Evolutionary conservation across 1,284 basidiomycete species (phyloP).

Genomic region (Cryptococcus wingfieldii): DNA sequence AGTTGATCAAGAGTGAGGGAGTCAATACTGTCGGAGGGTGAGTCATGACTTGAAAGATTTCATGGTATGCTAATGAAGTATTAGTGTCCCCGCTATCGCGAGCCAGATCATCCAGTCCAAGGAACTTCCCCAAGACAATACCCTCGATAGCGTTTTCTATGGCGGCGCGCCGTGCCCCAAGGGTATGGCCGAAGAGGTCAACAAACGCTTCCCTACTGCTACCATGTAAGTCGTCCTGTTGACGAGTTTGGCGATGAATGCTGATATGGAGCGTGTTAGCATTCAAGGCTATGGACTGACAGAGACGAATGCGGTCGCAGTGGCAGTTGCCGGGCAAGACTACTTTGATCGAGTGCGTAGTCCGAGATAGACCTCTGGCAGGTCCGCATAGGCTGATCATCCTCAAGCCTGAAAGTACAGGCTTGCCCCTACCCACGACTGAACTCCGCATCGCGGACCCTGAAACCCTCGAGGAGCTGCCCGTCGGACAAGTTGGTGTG

Average conservation of each 20-base stretch:
- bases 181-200: slow-evolving; percentile 32
- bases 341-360: slow-evolving; percentile 31
- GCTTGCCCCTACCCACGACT: slow-evolving; percentile 32
- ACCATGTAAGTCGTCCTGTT: slow-evolving; percentile 16
- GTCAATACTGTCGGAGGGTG: slow-evolving; percentile 41
- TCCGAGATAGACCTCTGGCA: background rate
- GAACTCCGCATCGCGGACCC: slow-evolving; percentile 38
- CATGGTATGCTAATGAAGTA: background rate
- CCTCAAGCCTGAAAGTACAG: slow-evolving; percentile 13
- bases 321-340: slow-evolving; percentile 35
- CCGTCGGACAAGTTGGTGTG: slow-evolving; percentile 24
- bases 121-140: slow-evolving; percentile 21
- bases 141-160: slow-evolving; percentile 37
- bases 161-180: slow-evolving; percentile 43
- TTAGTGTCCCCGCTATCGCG: slow-evolving; percentile 41
- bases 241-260: background rate
- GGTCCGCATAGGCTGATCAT: background rate
- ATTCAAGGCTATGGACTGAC: slow-evolving; percentile 45
- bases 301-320: slow-evolving; percentile 41
- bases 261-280: slow-evolving; percentile 12
- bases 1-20: slow-evolving; percentile 28
- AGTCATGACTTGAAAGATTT: slow-evolving; percentile 5
- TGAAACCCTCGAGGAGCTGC: slow-evolving; percentile 17
- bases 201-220: slow-evolving; percentile 30
- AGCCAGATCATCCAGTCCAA: slow-evolving; percentile 33